Conservation (phyloP, 108 stramenopile genomes). For the Fragilaria crotonensis region DNA sequence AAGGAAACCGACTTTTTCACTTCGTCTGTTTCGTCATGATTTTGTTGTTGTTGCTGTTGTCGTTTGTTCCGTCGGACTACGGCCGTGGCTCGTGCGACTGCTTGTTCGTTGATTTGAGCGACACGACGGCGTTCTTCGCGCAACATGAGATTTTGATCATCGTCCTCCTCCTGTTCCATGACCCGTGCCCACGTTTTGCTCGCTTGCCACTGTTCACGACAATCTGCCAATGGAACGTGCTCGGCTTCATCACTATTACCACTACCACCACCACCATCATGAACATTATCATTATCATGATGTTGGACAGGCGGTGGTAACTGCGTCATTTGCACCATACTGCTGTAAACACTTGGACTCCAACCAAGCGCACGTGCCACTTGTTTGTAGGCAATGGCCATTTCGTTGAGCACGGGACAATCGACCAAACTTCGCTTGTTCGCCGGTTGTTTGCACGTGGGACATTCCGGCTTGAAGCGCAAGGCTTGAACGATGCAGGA, state of each 20-base stretch:
- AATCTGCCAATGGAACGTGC: neutral
- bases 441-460: conserved; percentile 38
- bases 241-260: conserved; percentile 7
- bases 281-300: conserved; percentile 9
- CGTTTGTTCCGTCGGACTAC: neutral
- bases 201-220: conserved; percentile 7
- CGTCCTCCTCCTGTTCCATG: neutral
- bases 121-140: conserved; percentile 1
- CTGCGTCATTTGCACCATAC: conserved; percentile 54
- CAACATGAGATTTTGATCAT: neutral
- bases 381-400: conserved; percentile 45
- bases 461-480: conserved; percentile 31
- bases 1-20: neutral
- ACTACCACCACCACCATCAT: conserved; percentile 19
- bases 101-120: conserved; percentile 1
- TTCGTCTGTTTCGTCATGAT: neutral
- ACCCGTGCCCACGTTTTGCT: conserved; percentile 1
- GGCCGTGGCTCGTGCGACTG: conserved; percentile 1
- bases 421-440: conserved; percentile 27
- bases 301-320: conserved; percentile 16
- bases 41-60: neutral
- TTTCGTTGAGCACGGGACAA: conserved; percentile 31
- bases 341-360: conserved; percentile 32
- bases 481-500: conserved; percentile 25
- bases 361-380: conserved; percentile 45